Conservation (phyloP, 1,139 yeast species). For the Wickerhamomyces sp. region DNA sequence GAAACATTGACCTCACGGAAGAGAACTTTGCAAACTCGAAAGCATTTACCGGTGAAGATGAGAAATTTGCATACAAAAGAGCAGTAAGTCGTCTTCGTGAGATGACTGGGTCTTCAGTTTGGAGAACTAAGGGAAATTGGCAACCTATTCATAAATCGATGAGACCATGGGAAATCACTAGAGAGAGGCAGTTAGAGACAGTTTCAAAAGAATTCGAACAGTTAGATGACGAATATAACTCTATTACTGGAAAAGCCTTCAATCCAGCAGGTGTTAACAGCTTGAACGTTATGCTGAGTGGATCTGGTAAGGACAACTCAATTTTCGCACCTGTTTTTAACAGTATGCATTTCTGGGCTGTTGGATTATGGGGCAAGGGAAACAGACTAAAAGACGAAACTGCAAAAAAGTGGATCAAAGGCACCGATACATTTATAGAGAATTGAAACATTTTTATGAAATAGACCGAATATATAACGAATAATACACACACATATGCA, state of each 20-base stretch:
- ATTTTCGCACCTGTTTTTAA: conserved; percentile 44
- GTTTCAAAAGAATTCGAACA: background rate
- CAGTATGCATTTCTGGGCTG: conserved; percentile 56
- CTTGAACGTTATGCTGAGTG: too few relatives aligned
- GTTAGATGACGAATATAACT: conserved; percentile 10
- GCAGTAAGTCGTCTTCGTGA: conserved; percentile 67
- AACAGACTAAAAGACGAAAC: conserved; percentile 45
- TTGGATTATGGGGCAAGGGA: conserved; percentile 60
- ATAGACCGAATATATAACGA: too few relatives aligned
- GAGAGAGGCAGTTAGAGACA: conserved; percentile 4
- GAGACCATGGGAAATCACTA: conserved; percentile 57
- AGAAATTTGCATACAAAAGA: conserved; percentile 66
- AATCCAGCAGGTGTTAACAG: conserved; percentile 5
- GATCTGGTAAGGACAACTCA: conserved; percentile 3
- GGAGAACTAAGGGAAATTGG: conserved; percentile 50
- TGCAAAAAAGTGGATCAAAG: conserved; percentile 46
- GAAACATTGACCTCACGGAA: conserved; percentile 8
- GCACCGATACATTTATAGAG: conserved; percentile 15
- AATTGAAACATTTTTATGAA: too few relatives aligned
- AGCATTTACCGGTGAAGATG: conserved; percentile 76
- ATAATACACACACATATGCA: too few relatives aligned
- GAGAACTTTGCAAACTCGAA: conserved; percentile 42
- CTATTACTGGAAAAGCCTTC: conserved; percentile 7
- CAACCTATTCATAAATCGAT: conserved; percentile 45
- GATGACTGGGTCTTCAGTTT: conserved; percentile 53